Evolutionary conservation across 345 rosid genomes (phyloP).

Genomic region (Odontarrhena argentea): DNA sequence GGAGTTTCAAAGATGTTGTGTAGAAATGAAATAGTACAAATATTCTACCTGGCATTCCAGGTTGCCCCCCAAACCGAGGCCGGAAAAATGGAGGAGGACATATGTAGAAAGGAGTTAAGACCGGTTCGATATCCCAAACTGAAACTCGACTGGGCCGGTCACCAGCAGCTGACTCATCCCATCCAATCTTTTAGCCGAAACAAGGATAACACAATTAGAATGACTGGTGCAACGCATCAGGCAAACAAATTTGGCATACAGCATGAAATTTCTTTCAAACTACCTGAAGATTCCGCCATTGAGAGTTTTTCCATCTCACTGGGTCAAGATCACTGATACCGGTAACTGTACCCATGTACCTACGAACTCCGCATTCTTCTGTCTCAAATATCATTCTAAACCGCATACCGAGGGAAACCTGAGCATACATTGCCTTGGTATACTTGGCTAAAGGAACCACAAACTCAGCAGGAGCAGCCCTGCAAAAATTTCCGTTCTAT

Average conservation of each 20-base stretch:
- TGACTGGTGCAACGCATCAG: conserved; percentile 19
- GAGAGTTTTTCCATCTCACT: conserved; percentile 90
- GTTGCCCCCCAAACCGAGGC: conserved; percentile 77
- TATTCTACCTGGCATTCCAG: conserved; percentile 71
- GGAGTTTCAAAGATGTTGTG: conserved; percentile 20
- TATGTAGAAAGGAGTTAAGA: conserved; percentile 87
- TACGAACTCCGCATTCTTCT: conserved; percentile 91
- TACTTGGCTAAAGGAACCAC: conserved; percentile 96
- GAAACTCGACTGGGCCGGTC: conserved; percentile 85
- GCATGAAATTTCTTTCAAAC: conserved; percentile 18
- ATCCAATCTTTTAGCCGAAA: conserved; percentile 66
- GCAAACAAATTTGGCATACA: background rate
- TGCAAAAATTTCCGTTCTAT: conserved; percentile 44
- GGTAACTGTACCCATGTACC: conserved; percentile 96
- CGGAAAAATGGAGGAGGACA: conserved; percentile 92
- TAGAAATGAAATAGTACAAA: conserved; percentile 15
- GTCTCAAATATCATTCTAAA: conserved; percentile 99
- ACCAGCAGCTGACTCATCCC: conserved; percentile 97
- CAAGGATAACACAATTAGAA: conserved; percentile 2
- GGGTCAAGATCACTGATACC: conserved; percentile 87
- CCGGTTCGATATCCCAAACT: conserved; percentile 95
- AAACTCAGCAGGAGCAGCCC: conserved; percentile 97
- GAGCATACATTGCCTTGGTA: conserved; percentile 81
- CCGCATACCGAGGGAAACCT: conserved; percentile 92
- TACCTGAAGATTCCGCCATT: conserved; percentile 99